Percentiles rank a stretch among this genome's conserved stretches.
Evolutionary conservation across 768 basidiomycete species (phyloP).

Genomic region (Mrakia frigida): DNA sequence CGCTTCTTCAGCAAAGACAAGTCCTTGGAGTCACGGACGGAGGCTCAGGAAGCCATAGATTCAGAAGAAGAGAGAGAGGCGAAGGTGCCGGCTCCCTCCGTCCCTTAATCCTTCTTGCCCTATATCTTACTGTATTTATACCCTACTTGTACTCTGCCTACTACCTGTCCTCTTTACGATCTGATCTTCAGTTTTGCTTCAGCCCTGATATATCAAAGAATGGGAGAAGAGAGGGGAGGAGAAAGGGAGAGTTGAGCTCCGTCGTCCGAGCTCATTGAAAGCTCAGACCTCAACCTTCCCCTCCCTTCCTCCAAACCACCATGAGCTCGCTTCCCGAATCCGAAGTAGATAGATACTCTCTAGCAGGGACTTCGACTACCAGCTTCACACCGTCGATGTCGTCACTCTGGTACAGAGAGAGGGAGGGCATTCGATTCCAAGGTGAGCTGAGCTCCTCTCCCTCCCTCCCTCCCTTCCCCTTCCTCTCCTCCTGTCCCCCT

Average conservation of each 20-base stretch:
- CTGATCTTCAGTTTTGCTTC: too few species aligned
- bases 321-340: too few species aligned
- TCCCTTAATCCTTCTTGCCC: background rate
- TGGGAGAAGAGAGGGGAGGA: too few species aligned
- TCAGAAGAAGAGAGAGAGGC: background rate
- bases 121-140: background rate
- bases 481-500: background rate
- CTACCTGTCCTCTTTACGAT: too few species aligned
- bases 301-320: background rate
- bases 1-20: slow-evolving; percentile 17
- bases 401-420: background rate
- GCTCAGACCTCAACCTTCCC: background rate
- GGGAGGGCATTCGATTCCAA: background rate
- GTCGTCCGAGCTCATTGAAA: too few species aligned
- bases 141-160: too few species aligned
- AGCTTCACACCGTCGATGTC: background rate
- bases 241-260: too few species aligned
- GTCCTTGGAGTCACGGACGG: background rate
- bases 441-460: background rate
- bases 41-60: background rate
- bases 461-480: background rate
- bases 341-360: too few species aligned
- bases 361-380: background rate
- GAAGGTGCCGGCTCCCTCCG: background rate
- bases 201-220: too few species aligned